Percentiles rank a stretch among this genome's conserved stretches.
Evolutionary conservation across 768 basidiomycete genomes (phyloP).

Genomic region (Xerocomellus chrysenteron): DNA sequence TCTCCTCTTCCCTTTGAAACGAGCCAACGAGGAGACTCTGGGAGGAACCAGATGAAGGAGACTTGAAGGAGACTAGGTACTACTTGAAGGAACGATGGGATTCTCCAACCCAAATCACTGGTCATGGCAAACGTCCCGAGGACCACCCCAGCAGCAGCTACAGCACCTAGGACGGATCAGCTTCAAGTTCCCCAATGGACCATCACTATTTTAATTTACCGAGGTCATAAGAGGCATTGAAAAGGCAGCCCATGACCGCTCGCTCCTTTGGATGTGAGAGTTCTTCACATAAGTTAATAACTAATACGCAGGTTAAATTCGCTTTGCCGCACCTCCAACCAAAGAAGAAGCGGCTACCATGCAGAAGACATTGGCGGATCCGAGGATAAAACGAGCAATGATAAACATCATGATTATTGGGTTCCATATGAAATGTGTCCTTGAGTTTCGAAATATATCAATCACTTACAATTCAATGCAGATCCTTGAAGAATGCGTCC

Average conservation of each 20-base stretch:
- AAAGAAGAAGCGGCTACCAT: conserved; percentile 20
- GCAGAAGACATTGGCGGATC: conserved; percentile 11
- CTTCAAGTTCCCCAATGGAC: too few relatives aligned
- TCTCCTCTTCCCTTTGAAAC: conserved; percentile 52
- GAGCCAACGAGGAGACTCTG: conserved; percentile 66
- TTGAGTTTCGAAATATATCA: neutral
- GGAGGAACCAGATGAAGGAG: conserved; percentile 53
- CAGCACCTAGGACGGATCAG: conserved; percentile 5
- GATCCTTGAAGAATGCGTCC: conserved; percentile 15
- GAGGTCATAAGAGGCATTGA: neutral
- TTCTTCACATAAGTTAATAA: conserved; percentile 2
- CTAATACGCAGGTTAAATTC: neutral
- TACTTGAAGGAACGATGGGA: conserved; percentile 56
- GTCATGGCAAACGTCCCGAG: conserved; percentile 62
- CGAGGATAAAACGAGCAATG: conserved; percentile 18
- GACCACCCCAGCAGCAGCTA: conserved; percentile 48
- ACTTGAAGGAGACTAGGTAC: conserved; percentile 53
- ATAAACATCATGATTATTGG: conserved; percentile 1
- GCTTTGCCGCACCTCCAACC: conserved; percentile 12
- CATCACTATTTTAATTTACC: neutral
- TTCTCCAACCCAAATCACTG: conserved; percentile 64
- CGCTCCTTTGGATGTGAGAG: conserved; percentile 19
- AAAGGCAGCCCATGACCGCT: neutral
- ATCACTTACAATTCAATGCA: conserved; percentile 11
- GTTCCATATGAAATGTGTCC: neutral